These are phyloP conservation scores for Papiliotrema terrestris DNA, from an alignment of 1,284 basidiomycete genomes.

Conservation along the genomic window DNA sequence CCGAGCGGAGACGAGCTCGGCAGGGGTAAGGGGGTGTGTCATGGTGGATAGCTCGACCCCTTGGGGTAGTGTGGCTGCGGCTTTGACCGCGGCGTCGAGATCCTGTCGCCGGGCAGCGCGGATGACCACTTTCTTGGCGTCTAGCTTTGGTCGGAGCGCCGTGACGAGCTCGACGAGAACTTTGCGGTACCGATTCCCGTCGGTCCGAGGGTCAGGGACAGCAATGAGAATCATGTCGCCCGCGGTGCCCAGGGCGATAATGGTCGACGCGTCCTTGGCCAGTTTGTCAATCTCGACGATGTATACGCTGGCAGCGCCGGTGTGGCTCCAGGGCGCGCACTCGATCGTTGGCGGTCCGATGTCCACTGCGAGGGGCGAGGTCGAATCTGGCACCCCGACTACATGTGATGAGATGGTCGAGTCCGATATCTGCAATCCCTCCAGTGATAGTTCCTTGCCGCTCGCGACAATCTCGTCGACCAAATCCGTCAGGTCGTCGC, in stretches of 20 bases:
- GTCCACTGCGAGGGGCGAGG: conserved; percentile 20
- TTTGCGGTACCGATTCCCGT: neutral
- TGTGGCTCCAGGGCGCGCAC: neutral
- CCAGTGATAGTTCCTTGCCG: neutral
- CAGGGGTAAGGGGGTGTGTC: neutral
- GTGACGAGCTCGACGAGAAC: neutral
- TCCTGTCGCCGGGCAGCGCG: neutral
- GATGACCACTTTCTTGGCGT: neutral
- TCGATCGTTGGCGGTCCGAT: conserved; percentile 21
- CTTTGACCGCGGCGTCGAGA: neutral
- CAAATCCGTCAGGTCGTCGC: conserved; percentile 34
- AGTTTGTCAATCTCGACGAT: conserved; percentile 28
- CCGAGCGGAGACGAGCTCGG: conserved; percentile 1
- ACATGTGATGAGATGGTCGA: neutral
- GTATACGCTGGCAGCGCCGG: neutral
- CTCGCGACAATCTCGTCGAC: conserved; percentile 27
- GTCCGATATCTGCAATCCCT: neutral
- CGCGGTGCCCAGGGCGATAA: neutral
- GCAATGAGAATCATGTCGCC: neutral
- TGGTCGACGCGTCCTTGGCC: neutral
- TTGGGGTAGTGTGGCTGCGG: no score
- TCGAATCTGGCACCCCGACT: conserved; percentile 12
- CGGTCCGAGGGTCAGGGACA: conserved; percentile 1
- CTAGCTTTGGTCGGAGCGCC: neutral
- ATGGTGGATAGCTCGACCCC: neutral